Conservation (phyloP, 106 monocot genomes). For the Phalaenopsis equestris region DNA sequence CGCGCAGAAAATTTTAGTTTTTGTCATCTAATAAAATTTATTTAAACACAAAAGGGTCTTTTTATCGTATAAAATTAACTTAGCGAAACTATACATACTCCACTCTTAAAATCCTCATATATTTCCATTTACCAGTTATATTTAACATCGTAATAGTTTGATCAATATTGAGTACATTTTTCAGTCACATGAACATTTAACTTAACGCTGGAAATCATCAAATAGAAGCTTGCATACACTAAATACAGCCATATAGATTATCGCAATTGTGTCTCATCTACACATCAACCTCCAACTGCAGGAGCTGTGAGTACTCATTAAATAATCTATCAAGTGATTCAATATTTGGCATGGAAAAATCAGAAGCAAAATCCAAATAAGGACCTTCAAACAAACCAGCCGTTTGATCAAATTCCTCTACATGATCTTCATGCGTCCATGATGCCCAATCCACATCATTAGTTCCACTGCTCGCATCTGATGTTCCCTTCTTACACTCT, state of each 20-base stretch:
- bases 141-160: no score
- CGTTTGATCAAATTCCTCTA: background rate
- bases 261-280: background rate
- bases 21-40: no score
- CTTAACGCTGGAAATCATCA: background rate
- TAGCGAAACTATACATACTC: no score
- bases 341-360: background rate
- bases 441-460: background rate
- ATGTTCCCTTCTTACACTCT: background rate
- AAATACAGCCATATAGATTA: background rate
- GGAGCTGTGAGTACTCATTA: conserved; percentile 18
- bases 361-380: background rate
- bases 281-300: background rate
- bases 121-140: no score
- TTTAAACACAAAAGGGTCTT: no score
- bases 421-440: background rate
- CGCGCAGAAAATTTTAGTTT: no score
- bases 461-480: background rate
- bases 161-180: no score
- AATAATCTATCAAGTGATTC: conserved; percentile 13
- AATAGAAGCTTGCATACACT: background rate
- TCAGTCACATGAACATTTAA: background rate
- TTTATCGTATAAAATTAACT: no score
- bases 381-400: background rate
- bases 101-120: no score